phyloP scores from a whole-genome alignment of 495 filamentous ascomycete species.

The Letharia lupina region DNA sequence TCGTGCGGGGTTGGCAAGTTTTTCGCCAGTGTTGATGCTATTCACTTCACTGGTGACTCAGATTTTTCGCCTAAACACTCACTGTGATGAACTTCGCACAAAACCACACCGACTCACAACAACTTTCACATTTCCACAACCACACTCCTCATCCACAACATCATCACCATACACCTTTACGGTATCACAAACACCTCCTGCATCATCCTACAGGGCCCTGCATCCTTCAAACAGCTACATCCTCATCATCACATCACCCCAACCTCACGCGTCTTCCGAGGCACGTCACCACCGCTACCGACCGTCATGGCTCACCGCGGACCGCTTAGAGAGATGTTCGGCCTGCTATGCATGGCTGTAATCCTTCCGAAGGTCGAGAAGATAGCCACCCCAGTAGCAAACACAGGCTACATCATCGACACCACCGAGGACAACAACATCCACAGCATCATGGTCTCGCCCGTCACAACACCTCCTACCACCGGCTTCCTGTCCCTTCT shows the following conservation, averaged over 20 bases:
- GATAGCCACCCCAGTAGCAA: rapidly evolving
- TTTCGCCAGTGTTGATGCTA: not conserved
- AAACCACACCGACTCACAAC: not conserved
- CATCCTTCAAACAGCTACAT: not conserved
- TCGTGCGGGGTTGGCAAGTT: not conserved
- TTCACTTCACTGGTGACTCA: not conserved
- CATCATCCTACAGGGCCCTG: not conserved
- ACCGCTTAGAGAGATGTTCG: not conserved
- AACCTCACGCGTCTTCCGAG: not conserved
- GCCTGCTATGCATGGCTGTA: not conserved
- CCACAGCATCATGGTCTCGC: not conserved
- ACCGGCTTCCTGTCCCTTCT: not conserved
- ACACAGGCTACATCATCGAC: not conserved
- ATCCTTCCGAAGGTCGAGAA: not conserved
- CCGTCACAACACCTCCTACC: not conserved
- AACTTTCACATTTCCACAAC: not conserved
- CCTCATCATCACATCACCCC: not conserved
- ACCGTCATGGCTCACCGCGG: not conserved
- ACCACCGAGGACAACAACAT: not conserved
- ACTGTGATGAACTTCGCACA: not conserved
- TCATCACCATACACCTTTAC: not conserved
- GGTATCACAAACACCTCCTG: not conserved
- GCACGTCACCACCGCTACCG: not conserved
- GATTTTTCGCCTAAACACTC: too few species aligned
- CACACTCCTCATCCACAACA: not conserved